Evolutionary conservation across 495 filamentous ascomycete species (phyloP).

Genomic region (Daldinia loculata): DNA sequence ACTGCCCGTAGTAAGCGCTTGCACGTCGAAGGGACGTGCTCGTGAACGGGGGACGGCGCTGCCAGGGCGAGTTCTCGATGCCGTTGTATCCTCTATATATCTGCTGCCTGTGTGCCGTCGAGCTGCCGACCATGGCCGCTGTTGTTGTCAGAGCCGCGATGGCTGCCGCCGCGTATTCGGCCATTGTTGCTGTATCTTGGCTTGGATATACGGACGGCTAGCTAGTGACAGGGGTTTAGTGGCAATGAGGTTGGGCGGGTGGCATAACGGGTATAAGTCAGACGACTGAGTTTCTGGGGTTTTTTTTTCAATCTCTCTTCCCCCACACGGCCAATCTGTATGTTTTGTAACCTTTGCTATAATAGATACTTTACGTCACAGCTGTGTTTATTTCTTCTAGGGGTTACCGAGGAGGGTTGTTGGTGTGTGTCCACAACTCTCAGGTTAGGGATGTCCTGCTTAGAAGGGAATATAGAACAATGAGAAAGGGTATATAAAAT

Average conservation of each 20-base stretch:
- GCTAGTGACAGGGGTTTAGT: neutral
- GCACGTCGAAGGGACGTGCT: slow-evolving; percentile 10
- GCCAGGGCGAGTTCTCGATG: slow-evolving; percentile 25
- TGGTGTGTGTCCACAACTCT: neutral
- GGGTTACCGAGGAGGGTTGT: slow-evolving; percentile 4
- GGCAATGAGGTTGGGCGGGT: neutral
- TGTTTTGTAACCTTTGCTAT: neutral
- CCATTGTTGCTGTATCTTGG: slow-evolving; percentile 1
- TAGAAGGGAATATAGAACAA: neutral
- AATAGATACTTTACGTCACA: neutral
- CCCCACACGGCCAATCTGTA: neutral
- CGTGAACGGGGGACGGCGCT: slow-evolving; percentile 19
- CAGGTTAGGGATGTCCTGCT: neutral
- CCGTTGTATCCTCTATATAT: slow-evolving; percentile 2
- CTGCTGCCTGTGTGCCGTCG: slow-evolving; percentile 7
- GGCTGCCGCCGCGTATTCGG: slow-evolving; percentile 25
- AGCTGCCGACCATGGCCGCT: slow-evolving; percentile 28
- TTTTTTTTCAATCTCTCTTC: neutral
- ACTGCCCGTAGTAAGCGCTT: slow-evolving; percentile 23
- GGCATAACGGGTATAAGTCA: slow-evolving; percentile 8
- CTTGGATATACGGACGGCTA: neutral
- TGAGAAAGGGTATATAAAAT: neutral
- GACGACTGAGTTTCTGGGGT: neutral
- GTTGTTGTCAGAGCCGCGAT: slow-evolving; percentile 23
- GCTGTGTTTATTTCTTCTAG: slow-evolving; percentile 9